Base-by-base conservation (phyloP, 257 asterid species). In the Primulina tabacum region DNA sequence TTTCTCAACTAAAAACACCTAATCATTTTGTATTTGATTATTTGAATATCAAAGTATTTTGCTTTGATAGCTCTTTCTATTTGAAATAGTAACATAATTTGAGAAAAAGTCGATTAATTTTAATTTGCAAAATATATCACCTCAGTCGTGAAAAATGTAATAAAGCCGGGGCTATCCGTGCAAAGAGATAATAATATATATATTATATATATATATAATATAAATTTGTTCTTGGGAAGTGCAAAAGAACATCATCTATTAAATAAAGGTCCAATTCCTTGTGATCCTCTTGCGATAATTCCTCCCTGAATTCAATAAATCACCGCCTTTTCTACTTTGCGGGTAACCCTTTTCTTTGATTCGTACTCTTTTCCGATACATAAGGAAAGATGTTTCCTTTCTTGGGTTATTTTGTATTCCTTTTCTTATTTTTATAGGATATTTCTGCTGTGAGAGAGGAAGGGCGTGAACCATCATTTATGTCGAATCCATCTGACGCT, bases 401-500 rank as follows among this genome's bases (percentile, higher is more conserved):
- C n/a, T 43, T 43, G 53, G 5, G 4, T 43, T 43, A 43, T 11
- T 43, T 38, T 43, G 6, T 43, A 5, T 14, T 11, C 14, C 53
- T 43, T 14, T 43, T 43, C 53, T 11, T 43, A 12, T 43, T 43
- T 43, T 12, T 43, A 43, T 12, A 43, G 53, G n/a, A 6, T 18
- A 43, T 6, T 14, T 43, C n/a, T 43, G 53, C 6, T 43, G n/a
- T 4, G n/a, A 14, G 53, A 11, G 18, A 43, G 53, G n/a, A n/a
- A 43, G 26, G 53, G 53, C 12, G 53, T 14, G 53, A 43, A 11
- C 59, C 24, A 32, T 65, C 50, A 7, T 65, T 24, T 67, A 90
- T 88, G 97, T 87, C 83, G 26, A 79, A 73, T 72, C 81, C 82
- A 71, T 73, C 89, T 26, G 94, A 87, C 67, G 74, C 83, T 66